Evolutionary conservation across 2,329 filamentous ascomycete genomes (phyloP), one percentile per base, ranked within the genome.

Genomic region (Penicillium sp.): DNA sequence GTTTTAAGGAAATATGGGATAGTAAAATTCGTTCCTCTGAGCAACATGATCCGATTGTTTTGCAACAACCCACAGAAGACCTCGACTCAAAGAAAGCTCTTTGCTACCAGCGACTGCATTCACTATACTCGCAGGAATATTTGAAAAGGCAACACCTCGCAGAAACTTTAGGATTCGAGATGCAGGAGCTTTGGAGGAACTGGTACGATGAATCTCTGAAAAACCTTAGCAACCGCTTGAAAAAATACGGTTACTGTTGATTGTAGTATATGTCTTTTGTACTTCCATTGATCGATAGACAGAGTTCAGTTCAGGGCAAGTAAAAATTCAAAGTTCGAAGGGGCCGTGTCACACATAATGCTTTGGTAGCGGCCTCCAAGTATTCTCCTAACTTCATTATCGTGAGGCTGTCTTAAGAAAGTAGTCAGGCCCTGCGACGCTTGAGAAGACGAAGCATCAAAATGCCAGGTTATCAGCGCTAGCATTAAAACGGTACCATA

Each of bases 31-130:
- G 43, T 24, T 46, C 49, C 49, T 18, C 14, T 52, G 27, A 46
- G 49, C 24, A 27, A 5, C 49, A 52, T 46, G 34, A 52, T 11
- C 49, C 43, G 9, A 52, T 46, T 32, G 5, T 52, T 11, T 24
- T 46, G 18, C 34, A 52, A 16, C 24, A 51, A 40, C 18, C 34
- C 4, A 27, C 8, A 42, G 9, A 14, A 18, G 43, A 46, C 5
- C 43, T 18, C 5, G 18, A 52, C 24, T 46, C 18, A 14, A 52
- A 46, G 49, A 52, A 21, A 44, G n/a, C 48, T 50, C 48, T 50
- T 16, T 50, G 10, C 5, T 44, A 50, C 31, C 40, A 50, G 4
- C 31, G 2, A 31, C 10, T 50, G 16, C 48, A 44, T n/a, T 43
- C n/a, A 14, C 27, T 29, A 38, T 50, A 50, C 48, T 2, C 1